Base-by-base conservation (phyloP, 129 eudicot genomes). In the Artemisia annua region DNA sequence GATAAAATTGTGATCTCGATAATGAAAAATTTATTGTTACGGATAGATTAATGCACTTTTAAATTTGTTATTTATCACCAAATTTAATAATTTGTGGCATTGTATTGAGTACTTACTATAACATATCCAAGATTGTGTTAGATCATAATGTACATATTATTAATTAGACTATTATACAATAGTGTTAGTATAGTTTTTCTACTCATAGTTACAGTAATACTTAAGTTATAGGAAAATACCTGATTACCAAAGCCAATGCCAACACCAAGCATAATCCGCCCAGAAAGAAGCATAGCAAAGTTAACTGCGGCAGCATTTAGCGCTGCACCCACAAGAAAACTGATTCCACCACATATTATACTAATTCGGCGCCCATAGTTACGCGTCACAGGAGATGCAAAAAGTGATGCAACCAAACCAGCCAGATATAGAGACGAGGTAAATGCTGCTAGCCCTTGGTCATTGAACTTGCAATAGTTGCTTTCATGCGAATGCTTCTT, bases 191-290 rank as follows among this genome's bases (percentile, higher is more conserved):
- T 35, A 35, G 7, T 5, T 35, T 35, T 35, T 5, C 7, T 7
- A 39, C 2, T 39, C 46, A 39, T 39, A 39, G 2, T 39, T 39
- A 39, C 46, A 7, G 2, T n/a, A n/a, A n/a, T n/a, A 39, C 11
- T 39, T 39, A 39, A 39, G 11, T 39, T 5, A 20, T 60, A 44
- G 39, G 65, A 63, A 60, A 44, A 58, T 78, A 87, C 96, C 91
- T 90, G 97, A 68, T 92, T 92, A 62, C 96, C 98, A 65, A 92
- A 92, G 12, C 98, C 96, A 24, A 92, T 89, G 77, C 98, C 98
- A 63, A 92, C 66, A 24, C 98, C 96, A 58, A 92, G 96, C 97
- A 92, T 88, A 72, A 92, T 85, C 39, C 97, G 83, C 3, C 97
- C 97, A 3, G 79, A 52, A 71, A 92, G 84, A 80, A 92, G 97